phyloP scores from a whole-genome alignment of 495 filamentous ascomycete genomes.

The Podospora pseudoanserina region DNA sequence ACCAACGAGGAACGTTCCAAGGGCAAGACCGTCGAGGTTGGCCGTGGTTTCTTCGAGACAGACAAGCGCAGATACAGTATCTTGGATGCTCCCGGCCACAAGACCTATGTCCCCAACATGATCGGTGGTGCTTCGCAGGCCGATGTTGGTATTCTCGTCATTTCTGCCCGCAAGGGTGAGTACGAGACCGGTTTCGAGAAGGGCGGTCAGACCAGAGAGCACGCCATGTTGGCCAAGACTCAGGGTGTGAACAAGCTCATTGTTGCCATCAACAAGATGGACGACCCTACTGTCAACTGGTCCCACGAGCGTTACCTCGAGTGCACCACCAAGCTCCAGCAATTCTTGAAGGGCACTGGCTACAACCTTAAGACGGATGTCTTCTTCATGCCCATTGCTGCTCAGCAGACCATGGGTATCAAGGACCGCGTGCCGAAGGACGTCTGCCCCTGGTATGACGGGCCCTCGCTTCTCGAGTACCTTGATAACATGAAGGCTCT shows the following conservation, averaged over 20 bases:
- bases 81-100: slow-evolving; percentile 94
- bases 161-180: slow-evolving; percentile 95
- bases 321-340: slow-evolving; percentile 81
- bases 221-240: slow-evolving; percentile 96
- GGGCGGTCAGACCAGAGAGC: slow-evolving; percentile 95
- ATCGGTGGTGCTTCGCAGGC: slow-evolving; percentile 93
- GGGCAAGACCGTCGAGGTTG: slow-evolving; percentile 98
- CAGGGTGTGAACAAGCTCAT: slow-evolving; percentile 94
- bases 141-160: slow-evolving; percentile 92
- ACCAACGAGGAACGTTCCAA: slow-evolving; percentile 95
- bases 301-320: slow-evolving; percentile 86
- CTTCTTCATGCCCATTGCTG: slow-evolving; percentile 93
- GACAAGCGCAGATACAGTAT: slow-evolving; percentile 86
- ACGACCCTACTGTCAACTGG: slow-evolving; percentile 94
- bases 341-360: slow-evolving; percentile 84
- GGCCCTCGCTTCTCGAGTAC: slow-evolving; percentile 92
- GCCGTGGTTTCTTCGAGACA: slow-evolving; percentile 93
- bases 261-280: slow-evolving; percentile 97
- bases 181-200: slow-evolving; percentile 99
- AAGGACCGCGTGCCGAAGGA: slow-evolving; percentile 80
- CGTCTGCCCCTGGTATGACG: slow-evolving; percentile 77
- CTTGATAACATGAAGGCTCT: slow-evolving; percentile 85
- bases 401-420: slow-evolving; percentile 78
- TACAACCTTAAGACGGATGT: slow-evolving; percentile 91
- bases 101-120: slow-evolving; percentile 94